A percentile compares a stretch with the other conserved stretches of the same genome.
These are phyloP conservation scores for Colletotrichum camelliae DNA, from an alignment of 2,329 filamentous ascomycete genomes.

Conservation along the genomic window DNA sequence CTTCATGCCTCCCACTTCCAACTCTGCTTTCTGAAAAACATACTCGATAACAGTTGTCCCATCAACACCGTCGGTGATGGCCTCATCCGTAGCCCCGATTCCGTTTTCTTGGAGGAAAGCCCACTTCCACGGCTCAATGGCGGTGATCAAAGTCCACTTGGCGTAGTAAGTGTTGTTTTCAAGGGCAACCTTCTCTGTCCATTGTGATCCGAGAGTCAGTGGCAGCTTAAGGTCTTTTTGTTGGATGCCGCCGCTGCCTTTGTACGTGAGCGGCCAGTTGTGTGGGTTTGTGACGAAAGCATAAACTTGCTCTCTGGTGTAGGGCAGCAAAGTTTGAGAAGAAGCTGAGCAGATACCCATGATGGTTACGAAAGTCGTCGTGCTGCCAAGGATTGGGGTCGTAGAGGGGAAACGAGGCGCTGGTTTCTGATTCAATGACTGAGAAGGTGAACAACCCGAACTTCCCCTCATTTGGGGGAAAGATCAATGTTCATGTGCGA, in stretches of 20 bases:
- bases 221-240: neutral
- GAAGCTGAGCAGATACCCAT: neutral
- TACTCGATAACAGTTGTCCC: neutral
- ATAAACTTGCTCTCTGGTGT: neutral
- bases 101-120: neutral
- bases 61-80: neutral
- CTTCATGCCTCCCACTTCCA: neutral
- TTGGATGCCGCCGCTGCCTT: neutral
- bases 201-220: neutral
- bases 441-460: neutral
- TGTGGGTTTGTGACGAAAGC: neutral
- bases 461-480: neutral
- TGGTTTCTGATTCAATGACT: neutral
- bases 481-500: neutral
- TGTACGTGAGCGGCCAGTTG: neutral
- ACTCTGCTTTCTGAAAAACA: neutral
- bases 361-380: neutral
- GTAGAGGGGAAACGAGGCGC: neutral
- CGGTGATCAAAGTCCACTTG: neutral
- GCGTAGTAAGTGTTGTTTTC: neutral
- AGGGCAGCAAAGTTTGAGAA: neutral
- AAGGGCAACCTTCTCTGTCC: neutral
- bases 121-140: neutral
- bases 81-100: neutral
- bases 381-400: neutral